Conservation (phyloP, 2,329 filamentous ascomycete species). For the Colletotrichum salicis region DNA sequence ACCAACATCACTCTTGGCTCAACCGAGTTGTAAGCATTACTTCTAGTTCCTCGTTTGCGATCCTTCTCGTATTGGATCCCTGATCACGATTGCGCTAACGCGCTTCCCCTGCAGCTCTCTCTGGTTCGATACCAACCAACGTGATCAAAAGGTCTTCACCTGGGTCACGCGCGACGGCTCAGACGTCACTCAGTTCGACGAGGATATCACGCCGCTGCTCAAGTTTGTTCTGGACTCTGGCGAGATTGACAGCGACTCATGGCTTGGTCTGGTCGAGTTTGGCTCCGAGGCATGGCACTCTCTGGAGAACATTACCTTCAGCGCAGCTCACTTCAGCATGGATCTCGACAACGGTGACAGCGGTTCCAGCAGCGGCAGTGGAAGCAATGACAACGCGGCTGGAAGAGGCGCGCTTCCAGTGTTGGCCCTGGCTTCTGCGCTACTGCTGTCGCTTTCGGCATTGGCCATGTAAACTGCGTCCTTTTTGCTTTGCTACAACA, state of each 20-base stretch:
- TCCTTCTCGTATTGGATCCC: background rate
- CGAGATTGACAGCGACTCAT: constrained; percentile 41
- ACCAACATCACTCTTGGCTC: constrained; percentile 41
- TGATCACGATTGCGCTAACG: background rate
- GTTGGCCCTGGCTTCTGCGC: background rate
- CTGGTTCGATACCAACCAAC: constrained; percentile 43
- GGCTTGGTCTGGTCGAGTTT: constrained; percentile 45
- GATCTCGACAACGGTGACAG: constrained; percentile 34
- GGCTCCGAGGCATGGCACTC: constrained; percentile 45
- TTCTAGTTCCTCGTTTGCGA: background rate
- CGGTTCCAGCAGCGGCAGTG: background rate
- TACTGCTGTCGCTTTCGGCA: background rate
- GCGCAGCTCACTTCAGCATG: constrained; percentile 41
- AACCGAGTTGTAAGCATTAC: constrained; percentile 42
- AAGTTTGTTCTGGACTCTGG: constrained; percentile 44
- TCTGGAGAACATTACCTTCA: constrained; percentile 44
- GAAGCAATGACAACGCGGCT: constrained; percentile 8
- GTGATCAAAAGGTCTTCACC: constrained; percentile 44
- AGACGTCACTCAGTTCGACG: constrained; percentile 41
- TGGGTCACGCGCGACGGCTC: constrained; percentile 40
- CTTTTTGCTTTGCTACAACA: background rate
- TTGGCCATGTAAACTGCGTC: background rate
- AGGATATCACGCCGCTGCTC: constrained; percentile 44
- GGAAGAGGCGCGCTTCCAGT: background rate
- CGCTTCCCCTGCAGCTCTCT: constrained; percentile 38